A percentile compares a stretch with the other conserved stretches of the same genome.
Conservation (phyloP, 1,139 yeast genomes). For the Candida freyschussii region DNA sequence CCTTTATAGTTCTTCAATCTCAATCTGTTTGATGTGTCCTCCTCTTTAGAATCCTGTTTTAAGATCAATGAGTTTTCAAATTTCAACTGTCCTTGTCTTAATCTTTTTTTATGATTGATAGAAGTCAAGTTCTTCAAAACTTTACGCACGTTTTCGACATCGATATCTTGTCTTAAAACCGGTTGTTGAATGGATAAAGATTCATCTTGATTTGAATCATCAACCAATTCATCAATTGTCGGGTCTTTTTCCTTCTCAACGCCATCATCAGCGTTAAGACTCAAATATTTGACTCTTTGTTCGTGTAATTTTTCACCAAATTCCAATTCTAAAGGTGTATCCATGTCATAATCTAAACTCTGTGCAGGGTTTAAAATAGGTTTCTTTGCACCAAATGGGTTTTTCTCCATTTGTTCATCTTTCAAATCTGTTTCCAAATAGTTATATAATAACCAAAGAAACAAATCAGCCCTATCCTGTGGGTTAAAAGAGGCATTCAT, state of each 20-base stretch:
- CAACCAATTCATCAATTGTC: neutral
- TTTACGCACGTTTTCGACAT: conserved; percentile 20
- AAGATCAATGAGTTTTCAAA: conserved; percentile 16
- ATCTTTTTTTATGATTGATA: conserved; percentile 12
- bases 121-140: conserved; percentile 12
- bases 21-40: conserved; percentile 16
- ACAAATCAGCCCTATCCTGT: conserved; percentile 59
- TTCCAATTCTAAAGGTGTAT: conserved; percentile 63
- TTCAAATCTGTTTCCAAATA: conserved; percentile 69
- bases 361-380: conserved; percentile 44
- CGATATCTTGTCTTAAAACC: conserved; percentile 21
- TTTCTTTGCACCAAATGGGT: conserved; percentile 58
- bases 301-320: conserved; percentile 69
- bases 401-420: conserved; percentile 44
- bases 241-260: too few species aligned
- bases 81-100: conserved; percentile 15
- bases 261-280: conserved; percentile 12
- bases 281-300: conserved; percentile 53
- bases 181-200: conserved; percentile 8
- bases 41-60: conserved; percentile 12
- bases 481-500: conserved; percentile 51
- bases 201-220: neutral
- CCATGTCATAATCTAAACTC: conserved; percentile 54
- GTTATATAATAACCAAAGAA: conserved; percentile 80
- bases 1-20: conserved; percentile 25